These are phyloP conservation scores for Hygrophoropsis aurantiaca DNA, from an alignment of 768 basidiomycete genomes.

Conservation along the genomic window DNA sequence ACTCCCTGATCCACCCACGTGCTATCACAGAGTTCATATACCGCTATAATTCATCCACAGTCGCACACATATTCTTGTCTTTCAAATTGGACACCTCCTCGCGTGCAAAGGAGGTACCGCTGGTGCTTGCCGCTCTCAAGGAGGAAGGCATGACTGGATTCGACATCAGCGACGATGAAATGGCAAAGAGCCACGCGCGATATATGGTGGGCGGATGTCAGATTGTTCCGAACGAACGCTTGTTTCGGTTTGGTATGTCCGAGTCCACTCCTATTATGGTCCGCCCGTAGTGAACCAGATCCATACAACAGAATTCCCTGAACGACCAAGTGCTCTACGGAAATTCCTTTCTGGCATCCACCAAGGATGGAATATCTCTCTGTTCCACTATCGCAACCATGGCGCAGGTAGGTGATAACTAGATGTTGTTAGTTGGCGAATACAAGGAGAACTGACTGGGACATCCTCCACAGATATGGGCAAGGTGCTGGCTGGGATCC, in stretches of 20 bases:
- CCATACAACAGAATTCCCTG: constrained; percentile 79
- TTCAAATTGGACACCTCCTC: constrained; percentile 69
- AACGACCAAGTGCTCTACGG: constrained; percentile 86
- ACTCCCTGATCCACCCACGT: constrained; percentile 86
- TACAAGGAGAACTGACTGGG: background rate
- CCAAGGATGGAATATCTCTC: constrained; percentile 87
- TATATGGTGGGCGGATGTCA: constrained; percentile 92
- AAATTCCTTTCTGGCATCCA: constrained; percentile 86
- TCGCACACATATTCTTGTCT: constrained; percentile 87
- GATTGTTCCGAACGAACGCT: constrained; percentile 76
- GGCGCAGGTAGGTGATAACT: constrained; percentile 72
- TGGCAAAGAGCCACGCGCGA: constrained; percentile 91
- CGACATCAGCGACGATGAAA: constrained; percentile 93
- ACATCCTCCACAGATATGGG: constrained; percentile 77
- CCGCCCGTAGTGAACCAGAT: constrained; percentile 2
- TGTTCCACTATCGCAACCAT: constrained; percentile 98
- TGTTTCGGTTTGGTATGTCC: constrained; percentile 88
- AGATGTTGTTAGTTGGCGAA: background rate
- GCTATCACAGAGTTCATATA: constrained; percentile 96
- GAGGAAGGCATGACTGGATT: constrained; percentile 73
- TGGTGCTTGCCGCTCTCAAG: constrained; percentile 63
- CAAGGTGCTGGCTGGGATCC: constrained; percentile 90
- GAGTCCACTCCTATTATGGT: background rate
- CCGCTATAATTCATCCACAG: constrained; percentile 71
- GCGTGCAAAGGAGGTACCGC: constrained; percentile 60